phyloP scores from a whole-genome alignment of 2,329 filamentous ascomycete genomes.

The Orbilia blumenaviensis region DNA sequence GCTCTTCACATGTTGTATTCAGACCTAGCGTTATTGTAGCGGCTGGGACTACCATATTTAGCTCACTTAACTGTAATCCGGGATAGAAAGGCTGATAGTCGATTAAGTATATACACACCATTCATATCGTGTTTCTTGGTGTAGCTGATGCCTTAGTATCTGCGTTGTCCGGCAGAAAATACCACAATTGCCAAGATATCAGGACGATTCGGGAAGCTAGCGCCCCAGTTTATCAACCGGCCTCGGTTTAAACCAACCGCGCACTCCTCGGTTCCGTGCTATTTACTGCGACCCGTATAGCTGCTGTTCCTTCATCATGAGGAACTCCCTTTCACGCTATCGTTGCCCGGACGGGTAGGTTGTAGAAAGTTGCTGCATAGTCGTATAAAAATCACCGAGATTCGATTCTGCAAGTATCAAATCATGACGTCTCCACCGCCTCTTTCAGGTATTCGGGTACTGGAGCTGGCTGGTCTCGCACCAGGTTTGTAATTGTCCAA shows the following conservation, averaged over 20 bases:
- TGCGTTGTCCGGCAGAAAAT: neutral
- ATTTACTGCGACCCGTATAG: no score
- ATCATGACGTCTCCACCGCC: slow-evolving; percentile 60
- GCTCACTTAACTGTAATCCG: no score
- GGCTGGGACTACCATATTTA: no score
- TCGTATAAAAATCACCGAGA: neutral
- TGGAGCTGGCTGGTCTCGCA: slow-evolving; percentile 69
- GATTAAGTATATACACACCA: no score
- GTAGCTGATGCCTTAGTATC: neutral
- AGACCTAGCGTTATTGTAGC: no score
- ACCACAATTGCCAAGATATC: slow-evolving; percentile 4
- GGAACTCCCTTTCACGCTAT: neutral
- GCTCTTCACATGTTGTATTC: no score
- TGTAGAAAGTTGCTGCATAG: neutral
- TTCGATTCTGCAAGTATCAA: neutral
- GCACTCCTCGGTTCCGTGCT: neutral
- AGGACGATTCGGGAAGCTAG: neutral
- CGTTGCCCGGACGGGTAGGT: neutral
- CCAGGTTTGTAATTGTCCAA: slow-evolving; percentile 62
- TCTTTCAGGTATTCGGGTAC: slow-evolving; percentile 68
- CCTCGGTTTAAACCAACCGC: slow-evolving; percentile 9
- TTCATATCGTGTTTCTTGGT: no score
- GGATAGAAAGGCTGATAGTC: no score
- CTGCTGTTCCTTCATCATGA: neutral
- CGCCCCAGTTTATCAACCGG: neutral